Conservation (phyloP, 1,284 basidiomycete genomes). For the Papiliotrema fonsecae region DNA sequence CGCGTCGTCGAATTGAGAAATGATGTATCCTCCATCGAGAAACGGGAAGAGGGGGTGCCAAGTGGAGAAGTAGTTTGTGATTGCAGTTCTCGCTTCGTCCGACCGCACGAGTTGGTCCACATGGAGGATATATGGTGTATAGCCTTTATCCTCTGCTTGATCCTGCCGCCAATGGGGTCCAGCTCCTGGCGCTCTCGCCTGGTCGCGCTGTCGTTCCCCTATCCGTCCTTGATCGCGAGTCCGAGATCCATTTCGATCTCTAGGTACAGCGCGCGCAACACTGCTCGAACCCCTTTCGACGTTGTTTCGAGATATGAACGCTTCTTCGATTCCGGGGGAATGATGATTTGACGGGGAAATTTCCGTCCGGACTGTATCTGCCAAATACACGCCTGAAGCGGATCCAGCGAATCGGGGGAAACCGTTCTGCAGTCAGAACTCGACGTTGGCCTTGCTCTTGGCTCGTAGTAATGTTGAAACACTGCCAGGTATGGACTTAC, state of each 20-base stretch:
- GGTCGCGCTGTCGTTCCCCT: no score
- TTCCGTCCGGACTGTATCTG: constrained; percentile 14
- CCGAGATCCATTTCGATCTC: no score
- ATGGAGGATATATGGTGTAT: constrained; percentile 7
- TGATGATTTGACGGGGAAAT: not conserved
- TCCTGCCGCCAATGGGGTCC: no score
- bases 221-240: no score
- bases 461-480: not conserved
- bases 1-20: constrained; percentile 11
- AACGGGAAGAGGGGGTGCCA: constrained; percentile 32
- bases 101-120: constrained; percentile 6
- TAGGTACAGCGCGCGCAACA: no score
- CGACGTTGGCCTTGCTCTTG: no score
- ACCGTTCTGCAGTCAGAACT: no score
- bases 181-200: no score
- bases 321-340: not conserved
- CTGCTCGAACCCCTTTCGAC: no score
- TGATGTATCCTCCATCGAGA: constrained; percentile 17
- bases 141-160: constrained; percentile 6
- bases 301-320: constrained; percentile 7
- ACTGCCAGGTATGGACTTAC: constrained; percentile 8
- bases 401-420: constrained; percentile 26
- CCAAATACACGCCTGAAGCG: constrained; percentile 20
- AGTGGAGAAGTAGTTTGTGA: constrained; percentile 18
- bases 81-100: constrained; percentile 4